Evolutionary conservation across 768 basidiomycete genomes (phyloP), one percentile per base, ranked within the genome.

Genomic region (Rhizopogon vinicolor): DNA sequence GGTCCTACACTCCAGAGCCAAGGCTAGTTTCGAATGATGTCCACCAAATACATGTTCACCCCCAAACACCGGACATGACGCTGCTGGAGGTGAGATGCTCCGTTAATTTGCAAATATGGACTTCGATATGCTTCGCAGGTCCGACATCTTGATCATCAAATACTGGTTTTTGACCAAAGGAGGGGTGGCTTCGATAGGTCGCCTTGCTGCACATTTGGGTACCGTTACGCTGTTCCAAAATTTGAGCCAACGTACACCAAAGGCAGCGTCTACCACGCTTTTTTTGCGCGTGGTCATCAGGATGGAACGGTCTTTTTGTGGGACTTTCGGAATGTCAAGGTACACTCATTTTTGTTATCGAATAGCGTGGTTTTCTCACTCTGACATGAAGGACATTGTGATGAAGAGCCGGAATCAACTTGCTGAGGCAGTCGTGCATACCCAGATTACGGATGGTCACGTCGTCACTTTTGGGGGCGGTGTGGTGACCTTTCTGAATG

Each of bases 281-380:
- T 76, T 55, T 82, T 80, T 64, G 75, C 72, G 39, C 76, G 74
- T 54, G 77, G 78, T 16, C 78, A 70, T 62, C 66, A 68, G 35
- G 80, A 82, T 58, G 75, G 77, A 16, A 60, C 58, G 29, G 70
- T 80, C 29, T 62, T 73, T 12, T 60, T 79, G 29, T 81, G 80
- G 78, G 82, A 83, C 62, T 78, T 73, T 65, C 73, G 81, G 31
- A 78, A 78, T 50, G 59, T 56, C 13, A 75, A 75, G 72, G 80
- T 77, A 70, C 48, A 56, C 49, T 45, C 54, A 44, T 57, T 50
- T 53, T 56, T 52, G 58, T 49, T 44, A 52, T 42, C 35, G 22
- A 10, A 42, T 51, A 54, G 42, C 63, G 43, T 58, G 35, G 57
- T 55, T 42, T 44, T 56, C 65, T 63, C 52, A 64, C 66, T 44